Evolutionary conservation across 2,329 filamentous ascomycete genomes (phyloP).

Genomic region (Colletotrichum godetiae): DNA sequence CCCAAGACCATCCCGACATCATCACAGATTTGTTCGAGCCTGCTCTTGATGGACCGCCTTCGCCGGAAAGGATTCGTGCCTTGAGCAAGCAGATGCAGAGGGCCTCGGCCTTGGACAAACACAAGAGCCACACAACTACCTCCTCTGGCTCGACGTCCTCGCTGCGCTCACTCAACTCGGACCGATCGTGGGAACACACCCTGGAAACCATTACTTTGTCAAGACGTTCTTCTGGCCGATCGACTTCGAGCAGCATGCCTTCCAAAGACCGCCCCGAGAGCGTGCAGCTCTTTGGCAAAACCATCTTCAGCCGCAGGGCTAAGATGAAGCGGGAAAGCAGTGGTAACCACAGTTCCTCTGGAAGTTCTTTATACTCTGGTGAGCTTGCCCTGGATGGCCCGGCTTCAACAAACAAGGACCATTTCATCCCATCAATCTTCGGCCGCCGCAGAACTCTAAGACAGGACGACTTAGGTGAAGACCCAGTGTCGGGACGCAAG

Average conservation of each 20-base stretch:
- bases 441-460: slow-evolving; percentile 57
- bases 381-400: slow-evolving; percentile 53
- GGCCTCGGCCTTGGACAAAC: slow-evolving; percentile 59
- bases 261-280: slow-evolving; percentile 68
- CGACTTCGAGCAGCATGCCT: slow-evolving; percentile 63
- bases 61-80: slow-evolving; percentile 68
- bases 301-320: slow-evolving; percentile 66
- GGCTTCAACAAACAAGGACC: slow-evolving; percentile 51
- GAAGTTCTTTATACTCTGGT: slow-evolving; percentile 60
- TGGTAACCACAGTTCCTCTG: slow-evolving; percentile 55
- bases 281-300: slow-evolving; percentile 68
- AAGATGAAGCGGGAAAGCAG: slow-evolving; percentile 64
- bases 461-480: slow-evolving; percentile 31
- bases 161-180: slow-evolving; percentile 58
- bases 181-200: slow-evolving; percentile 62
- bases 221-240: slow-evolving; percentile 67
- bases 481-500: slow-evolving; percentile 47
- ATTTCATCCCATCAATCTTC: slow-evolving; percentile 63
- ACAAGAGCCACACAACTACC: slow-evolving; percentile 58
- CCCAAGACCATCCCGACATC: slow-evolving; percentile 29
- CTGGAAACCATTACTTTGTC: slow-evolving; percentile 62
- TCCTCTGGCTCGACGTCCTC: slow-evolving; percentile 67
- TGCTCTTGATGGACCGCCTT: slow-evolving; percentile 70
- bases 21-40: slow-evolving; percentile 64
- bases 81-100: slow-evolving; percentile 70